phyloP scores from a whole-genome alignment of 225 moss, liverwort and hornwort species.

The Physcomitrellopsis africana region DNA sequence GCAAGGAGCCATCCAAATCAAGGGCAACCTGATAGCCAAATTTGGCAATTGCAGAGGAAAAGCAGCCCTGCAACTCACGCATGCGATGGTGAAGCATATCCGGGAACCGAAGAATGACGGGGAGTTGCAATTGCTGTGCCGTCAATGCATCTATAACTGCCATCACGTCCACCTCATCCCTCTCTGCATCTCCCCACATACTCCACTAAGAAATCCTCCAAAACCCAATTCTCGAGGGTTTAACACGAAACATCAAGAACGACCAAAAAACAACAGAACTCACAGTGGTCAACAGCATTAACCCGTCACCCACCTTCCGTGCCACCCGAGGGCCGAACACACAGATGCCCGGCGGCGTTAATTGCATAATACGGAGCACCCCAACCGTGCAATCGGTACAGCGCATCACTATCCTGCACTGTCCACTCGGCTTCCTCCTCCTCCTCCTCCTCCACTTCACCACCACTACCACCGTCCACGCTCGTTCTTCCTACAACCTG shows the following conservation, averaged over 20 bases:
- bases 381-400: conserved; percentile 76
- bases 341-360: conserved; percentile 60
- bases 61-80: conserved; percentile 70
- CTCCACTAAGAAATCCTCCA: conserved; percentile 10
- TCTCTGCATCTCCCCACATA: conserved; percentile 42
- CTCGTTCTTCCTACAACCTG: neutral
- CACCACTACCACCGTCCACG: conserved; percentile 13
- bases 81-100: conserved; percentile 71
- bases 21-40: conserved; percentile 61
- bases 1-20: neutral
- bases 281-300: neutral
- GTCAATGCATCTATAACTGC: conserved; percentile 59
- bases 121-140: conserved; percentile 59
- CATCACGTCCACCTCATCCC: conserved; percentile 68
- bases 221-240: conserved; percentile 2
- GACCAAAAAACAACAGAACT: neutral
- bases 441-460: neutral
- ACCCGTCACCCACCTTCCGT: conserved; percentile 36
- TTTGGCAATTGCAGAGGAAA: conserved; percentile 58
- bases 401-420: conserved; percentile 54
- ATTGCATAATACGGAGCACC: conserved; percentile 79
- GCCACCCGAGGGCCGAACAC: conserved; percentile 59
- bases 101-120: conserved; percentile 76
- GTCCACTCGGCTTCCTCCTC: conserved; percentile 50
- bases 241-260: neutral